These are phyloP conservation scores for Forsythia viridissima DNA, from an alignment of 257 asterid genomes.

Conservation along the genomic window DNA sequence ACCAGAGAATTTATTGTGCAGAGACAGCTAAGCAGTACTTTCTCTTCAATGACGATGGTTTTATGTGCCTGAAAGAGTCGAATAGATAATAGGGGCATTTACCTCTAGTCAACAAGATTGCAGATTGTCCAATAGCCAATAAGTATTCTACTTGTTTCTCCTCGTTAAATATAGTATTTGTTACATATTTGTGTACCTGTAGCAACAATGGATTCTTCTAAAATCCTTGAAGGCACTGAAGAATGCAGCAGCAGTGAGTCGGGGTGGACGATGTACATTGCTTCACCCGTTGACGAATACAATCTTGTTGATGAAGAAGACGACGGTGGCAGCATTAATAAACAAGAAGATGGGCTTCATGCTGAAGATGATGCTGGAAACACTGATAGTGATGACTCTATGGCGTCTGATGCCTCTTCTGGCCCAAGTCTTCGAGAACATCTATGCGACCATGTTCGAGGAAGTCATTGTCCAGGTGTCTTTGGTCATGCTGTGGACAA, in stretches of 20 bases:
- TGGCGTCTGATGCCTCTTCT: constrained; percentile 96
- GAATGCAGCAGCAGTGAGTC: constrained; percentile 93
- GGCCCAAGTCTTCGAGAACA: constrained; percentile 66
- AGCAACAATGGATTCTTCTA: constrained; percentile 60
- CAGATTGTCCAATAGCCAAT: constrained; percentile 28
- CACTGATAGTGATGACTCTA: constrained; percentile 72
- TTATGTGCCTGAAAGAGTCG: constrained; percentile 47
- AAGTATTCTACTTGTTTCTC: constrained; percentile 16
- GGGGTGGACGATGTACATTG: constrained; percentile 88
- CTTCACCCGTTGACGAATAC: constrained; percentile 46
- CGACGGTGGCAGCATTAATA: constrained; percentile 19
- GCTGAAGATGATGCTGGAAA: constrained; percentile 22
- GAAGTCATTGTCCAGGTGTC: constrained; percentile 17
- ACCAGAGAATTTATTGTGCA: constrained; percentile 62
- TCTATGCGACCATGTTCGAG: constrained; percentile 10
- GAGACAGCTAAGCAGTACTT: constrained; percentile 53
- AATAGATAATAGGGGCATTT: constrained; percentile 30
- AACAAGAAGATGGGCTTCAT: constrained; percentile 13
- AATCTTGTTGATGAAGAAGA: constrained; percentile 26
- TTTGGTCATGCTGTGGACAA: constrained; percentile 36
- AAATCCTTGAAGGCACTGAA: constrained; percentile 47
- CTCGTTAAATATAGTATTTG: constrained; percentile 16
- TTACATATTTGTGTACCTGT: constrained; percentile 10
- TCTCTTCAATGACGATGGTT: constrained; percentile 38
- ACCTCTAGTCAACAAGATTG: constrained; percentile 37